Conservation (phyloP, 805 yeast genomes). For the Yarrowia sp. region DNA sequence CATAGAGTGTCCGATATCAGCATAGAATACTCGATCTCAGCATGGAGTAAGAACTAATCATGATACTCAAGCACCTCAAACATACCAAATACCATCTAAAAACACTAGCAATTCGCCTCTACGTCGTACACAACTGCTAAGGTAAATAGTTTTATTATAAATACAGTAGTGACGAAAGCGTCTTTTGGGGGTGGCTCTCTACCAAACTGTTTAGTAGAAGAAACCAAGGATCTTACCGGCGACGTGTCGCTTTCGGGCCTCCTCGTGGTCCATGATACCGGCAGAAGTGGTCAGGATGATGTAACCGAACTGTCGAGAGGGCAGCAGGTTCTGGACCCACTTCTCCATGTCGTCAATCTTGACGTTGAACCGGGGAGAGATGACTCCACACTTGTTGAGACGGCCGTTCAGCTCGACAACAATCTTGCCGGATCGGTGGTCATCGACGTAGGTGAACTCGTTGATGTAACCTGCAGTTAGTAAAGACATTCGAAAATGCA, state of each 20-base stretch:
- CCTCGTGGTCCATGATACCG: conserved; percentile 99
- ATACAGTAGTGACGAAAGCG: conserved; percentile 21
- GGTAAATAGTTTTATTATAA: conserved; percentile 1
- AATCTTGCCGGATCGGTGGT: conserved; percentile 98
- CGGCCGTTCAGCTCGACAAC: conserved; percentile 97
- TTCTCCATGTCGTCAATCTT: conserved; percentile 93
- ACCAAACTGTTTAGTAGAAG: conserved; percentile 66
- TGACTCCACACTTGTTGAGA: conserved; percentile 98
- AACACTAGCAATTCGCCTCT: too few species aligned
- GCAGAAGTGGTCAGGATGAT: conserved; percentile 98
- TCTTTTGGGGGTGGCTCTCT: not conserved
- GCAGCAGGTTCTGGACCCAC: conserved; percentile 97
- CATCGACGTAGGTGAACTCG: conserved; percentile 96
- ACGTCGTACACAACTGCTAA: too few species aligned
- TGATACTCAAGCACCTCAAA: too few species aligned
- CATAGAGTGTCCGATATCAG: too few species aligned
- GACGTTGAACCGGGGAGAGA: conserved; percentile 98
- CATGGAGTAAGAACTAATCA: too few species aligned
- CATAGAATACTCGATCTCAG: too few species aligned
- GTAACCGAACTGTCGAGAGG: conserved; percentile 99
- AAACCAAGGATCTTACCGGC: conserved; percentile 98
- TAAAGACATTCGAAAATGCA: not conserved
- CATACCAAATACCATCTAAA: too few species aligned
- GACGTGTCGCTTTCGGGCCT: conserved; percentile 99
- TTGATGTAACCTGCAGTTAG: conserved; percentile 64